phyloP scores from a whole-genome alignment of 2,329 filamentous ascomycete species.

The Sarocladium oryzae region DNA sequence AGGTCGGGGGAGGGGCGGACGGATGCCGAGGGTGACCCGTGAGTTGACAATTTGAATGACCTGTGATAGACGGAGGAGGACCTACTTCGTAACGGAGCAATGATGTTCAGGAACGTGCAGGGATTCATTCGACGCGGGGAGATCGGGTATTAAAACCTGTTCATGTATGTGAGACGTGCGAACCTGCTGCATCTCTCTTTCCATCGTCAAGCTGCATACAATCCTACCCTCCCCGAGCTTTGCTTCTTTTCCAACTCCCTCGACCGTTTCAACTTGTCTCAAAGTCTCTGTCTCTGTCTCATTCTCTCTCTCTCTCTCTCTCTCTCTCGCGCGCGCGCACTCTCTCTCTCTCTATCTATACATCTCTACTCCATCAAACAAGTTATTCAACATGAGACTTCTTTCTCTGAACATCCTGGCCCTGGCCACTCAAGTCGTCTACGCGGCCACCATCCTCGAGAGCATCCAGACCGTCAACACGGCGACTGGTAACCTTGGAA shows the following conservation, averaged over 20 bases:
- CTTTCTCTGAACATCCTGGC: not conserved
- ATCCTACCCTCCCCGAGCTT: not conserved
- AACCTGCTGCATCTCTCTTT: not conserved
- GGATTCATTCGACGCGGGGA: too few species aligned
- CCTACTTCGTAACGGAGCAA: too few species aligned
- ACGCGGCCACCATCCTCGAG: conserved; percentile 26
- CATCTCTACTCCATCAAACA: too few species aligned
- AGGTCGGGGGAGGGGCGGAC: too few species aligned
- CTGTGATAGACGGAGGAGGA: too few species aligned
- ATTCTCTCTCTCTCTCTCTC: too few species aligned
- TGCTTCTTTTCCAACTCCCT: not conserved
- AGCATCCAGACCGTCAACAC: conserved; percentile 29
- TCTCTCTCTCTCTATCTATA: too few species aligned
- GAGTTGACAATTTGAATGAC: too few species aligned
- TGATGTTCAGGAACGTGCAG: too few species aligned
- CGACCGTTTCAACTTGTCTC: not conserved
- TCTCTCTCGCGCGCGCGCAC: too few species aligned
- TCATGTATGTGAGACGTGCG: not conserved
- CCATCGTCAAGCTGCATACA: not conserved
- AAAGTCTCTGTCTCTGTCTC: too few species aligned
- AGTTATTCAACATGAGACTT: not conserved
- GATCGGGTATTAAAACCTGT: not conserved
- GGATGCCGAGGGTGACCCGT: too few species aligned
- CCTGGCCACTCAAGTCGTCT: conserved; percentile 21
- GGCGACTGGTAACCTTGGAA: conserved; percentile 27